Conservation (phyloP, 495 filamentous ascomycete genomes). For the Penicillium ochrochloron region DNA sequence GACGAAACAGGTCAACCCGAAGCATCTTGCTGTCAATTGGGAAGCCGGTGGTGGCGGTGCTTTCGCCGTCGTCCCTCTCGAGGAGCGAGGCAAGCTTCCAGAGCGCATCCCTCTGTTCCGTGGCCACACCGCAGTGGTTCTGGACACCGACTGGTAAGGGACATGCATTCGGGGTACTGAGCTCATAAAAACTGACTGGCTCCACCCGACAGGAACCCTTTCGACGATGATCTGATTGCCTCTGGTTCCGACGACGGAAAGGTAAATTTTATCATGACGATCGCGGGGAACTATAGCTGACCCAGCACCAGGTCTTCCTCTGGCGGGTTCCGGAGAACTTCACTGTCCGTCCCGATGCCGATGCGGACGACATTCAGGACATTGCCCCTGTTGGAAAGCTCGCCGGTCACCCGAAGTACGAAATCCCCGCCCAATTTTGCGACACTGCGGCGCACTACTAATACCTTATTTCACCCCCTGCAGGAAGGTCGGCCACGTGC, state of each 20-base stretch:
- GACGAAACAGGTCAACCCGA: slow-evolving; percentile 77
- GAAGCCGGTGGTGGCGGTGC: slow-evolving; percentile 95
- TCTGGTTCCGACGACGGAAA: slow-evolving; percentile 97
- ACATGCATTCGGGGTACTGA: slow-evolving; percentile 11
- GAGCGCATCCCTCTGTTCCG: slow-evolving; percentile 94
- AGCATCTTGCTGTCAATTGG: slow-evolving; percentile 97
- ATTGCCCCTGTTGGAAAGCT: slow-evolving; percentile 81
- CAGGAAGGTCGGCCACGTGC: slow-evolving; percentile 94
- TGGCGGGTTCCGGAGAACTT: slow-evolving; percentile 94
- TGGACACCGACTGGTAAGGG: slow-evolving; percentile 95
- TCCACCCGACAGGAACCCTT: slow-evolving; percentile 74
- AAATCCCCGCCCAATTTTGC: background rate
- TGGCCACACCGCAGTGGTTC: slow-evolving; percentile 90
- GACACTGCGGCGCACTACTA: slow-evolving; percentile 17
- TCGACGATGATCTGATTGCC: slow-evolving; percentile 89
- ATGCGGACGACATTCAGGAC: slow-evolving; percentile 72
- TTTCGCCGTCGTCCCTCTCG: slow-evolving; percentile 92
- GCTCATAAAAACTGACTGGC: slow-evolving; percentile 31
- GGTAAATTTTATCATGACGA: slow-evolving; percentile 42
- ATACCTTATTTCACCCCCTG: slow-evolving; percentile 14
- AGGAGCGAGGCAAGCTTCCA: slow-evolving; percentile 84
- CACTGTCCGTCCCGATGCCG: slow-evolving; percentile 78
- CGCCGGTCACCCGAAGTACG: slow-evolving; percentile 64
- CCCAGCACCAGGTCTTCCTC: slow-evolving; percentile 68
- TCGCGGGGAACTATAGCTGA: slow-evolving; percentile 22